Evolutionary conservation across 2,329 filamentous ascomycete species (phyloP).

Genomic region (Cladorrhinum sp.): DNA sequence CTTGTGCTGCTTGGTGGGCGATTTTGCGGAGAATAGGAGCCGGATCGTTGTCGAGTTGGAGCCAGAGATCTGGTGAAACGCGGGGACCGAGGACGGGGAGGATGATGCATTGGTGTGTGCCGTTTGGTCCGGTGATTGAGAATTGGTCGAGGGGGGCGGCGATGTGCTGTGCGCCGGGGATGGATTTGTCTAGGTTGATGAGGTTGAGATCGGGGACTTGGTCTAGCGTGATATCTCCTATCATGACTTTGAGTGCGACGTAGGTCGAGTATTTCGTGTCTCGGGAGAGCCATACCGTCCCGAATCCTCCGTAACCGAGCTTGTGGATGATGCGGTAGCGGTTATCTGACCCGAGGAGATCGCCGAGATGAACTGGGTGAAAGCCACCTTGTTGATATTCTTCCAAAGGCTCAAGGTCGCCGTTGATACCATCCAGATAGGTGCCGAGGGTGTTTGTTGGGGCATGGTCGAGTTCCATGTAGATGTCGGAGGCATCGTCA

Average conservation of each 20-base stretch:
- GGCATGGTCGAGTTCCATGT: not conserved
- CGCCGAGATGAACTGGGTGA: conserved; percentile 28
- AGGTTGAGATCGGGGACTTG: not conserved
- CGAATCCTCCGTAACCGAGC: conserved; percentile 25
- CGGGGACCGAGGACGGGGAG: conserved; percentile 16
- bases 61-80: not conserved
- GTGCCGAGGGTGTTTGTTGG: not conserved
- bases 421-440: not conserved
- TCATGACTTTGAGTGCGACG: conserved; percentile 16
- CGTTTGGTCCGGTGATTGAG: conserved; percentile 20
- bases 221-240: not conserved
- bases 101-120: conserved; percentile 18
- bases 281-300: conserved; percentile 28
- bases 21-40: not conserved
- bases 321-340: conserved; percentile 27
- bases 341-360: conserved; percentile 14
- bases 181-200: not conserved
- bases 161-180: conserved; percentile 6
- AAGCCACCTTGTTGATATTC: conserved; percentile 20
- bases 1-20: conserved; percentile 8
- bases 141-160: conserved; percentile 17
- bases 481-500: not conserved
- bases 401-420: conserved; percentile 11
- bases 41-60: not conserved
- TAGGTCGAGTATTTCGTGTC: conserved; percentile 10